Conservation (phyloP, 139 green algal genomes). For the Dunaliella primolecta region DNA sequence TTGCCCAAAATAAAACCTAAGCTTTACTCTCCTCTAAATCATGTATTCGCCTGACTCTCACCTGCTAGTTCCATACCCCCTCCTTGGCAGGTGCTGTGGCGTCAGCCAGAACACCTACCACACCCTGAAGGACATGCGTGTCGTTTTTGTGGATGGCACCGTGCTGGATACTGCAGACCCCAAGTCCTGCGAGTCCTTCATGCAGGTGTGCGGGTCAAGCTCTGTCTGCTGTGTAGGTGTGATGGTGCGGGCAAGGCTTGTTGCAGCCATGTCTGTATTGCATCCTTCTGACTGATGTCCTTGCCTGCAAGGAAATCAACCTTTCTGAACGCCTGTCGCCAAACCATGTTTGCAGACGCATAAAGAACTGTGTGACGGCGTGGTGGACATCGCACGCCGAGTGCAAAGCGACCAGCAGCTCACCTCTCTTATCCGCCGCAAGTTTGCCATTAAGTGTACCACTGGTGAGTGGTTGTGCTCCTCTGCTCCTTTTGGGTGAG, state of each 20-base stretch:
- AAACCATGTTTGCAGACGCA: conserved; percentile 68
- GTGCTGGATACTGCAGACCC: conserved; percentile 90
- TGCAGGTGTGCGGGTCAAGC: conserved; percentile 68
- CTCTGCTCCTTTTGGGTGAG: not conserved
- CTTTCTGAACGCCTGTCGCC: too few species aligned
- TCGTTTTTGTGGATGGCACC: conserved; percentile 92
- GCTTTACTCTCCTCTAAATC: too few species aligned
- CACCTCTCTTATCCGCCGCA: conserved; percentile 85
- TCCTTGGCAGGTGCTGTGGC: conserved; percentile 81
- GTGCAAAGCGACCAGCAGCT: conserved; percentile 84
- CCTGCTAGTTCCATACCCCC: too few species aligned
- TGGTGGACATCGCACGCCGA: conserved; percentile 64
- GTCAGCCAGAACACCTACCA: conserved; percentile 94
- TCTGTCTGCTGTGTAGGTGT: too few species aligned
- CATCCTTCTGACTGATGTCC: too few species aligned
- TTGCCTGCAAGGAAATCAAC: too few species aligned
- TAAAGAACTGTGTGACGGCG: conserved; percentile 68
- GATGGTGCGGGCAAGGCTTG: too few species aligned
- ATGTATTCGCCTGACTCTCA: too few species aligned
- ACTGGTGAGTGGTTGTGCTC: conserved; percentile 64
- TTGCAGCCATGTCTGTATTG: too few species aligned
- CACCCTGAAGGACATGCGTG: conserved; percentile 91
- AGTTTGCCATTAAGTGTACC: conserved; percentile 99
- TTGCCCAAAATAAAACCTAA: too few species aligned
- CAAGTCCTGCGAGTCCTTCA: conserved; percentile 66